Evolutionary conservation across 768 basidiomycete genomes (phyloP), one percentile per base, ranked within the genome.

Genomic region (Tylopilus sp.): DNA sequence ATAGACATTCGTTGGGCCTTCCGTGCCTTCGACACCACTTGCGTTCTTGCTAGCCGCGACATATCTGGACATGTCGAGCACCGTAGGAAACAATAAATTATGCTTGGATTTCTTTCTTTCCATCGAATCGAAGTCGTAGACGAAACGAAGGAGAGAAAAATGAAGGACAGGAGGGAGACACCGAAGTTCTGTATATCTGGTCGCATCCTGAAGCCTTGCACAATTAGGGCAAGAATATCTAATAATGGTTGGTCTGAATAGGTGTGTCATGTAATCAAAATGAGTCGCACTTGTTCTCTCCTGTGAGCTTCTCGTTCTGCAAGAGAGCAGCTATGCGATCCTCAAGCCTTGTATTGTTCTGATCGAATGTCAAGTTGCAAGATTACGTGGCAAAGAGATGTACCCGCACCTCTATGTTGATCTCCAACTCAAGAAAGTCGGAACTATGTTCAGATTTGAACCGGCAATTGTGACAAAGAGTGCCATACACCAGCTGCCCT

Each of bases 141-240:
- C 83, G 69, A 98, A 98, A n/a, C 95, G 89, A 50, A 95, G 79
- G 46, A 98, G 71, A 20, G 93, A 93, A 60, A 98, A 86, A 68
- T 98, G 91, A 2, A 98, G 76, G 6, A 94, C 86, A 0, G 91
- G 91, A 2, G 95, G 95, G 6, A 97, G 77, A 47, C 76, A 65
- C 22, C 75, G 76, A 13, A 95, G 69, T 59, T 85, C 78, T 2
- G 84, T 85, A 57, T 85, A 84, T 8, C 95, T 83, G 17, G 79
- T 84, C 6, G 95, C 95, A 52, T 91, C 81, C 65, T 86, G 85
- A 9, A 91, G 77, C 21, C 68, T 69, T 39, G 83, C 73, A 64
- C 95, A 98, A 21, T 71, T 71, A 5, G 87, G 79, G 64, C 95
- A 98, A 30, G 77, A 73, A 68, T 98, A 98, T 62, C 90, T 93